Evolutionary conservation across 2,329 filamentous ascomycete genomes (phyloP).

Genomic region (Trichoderma sp.): DNA sequence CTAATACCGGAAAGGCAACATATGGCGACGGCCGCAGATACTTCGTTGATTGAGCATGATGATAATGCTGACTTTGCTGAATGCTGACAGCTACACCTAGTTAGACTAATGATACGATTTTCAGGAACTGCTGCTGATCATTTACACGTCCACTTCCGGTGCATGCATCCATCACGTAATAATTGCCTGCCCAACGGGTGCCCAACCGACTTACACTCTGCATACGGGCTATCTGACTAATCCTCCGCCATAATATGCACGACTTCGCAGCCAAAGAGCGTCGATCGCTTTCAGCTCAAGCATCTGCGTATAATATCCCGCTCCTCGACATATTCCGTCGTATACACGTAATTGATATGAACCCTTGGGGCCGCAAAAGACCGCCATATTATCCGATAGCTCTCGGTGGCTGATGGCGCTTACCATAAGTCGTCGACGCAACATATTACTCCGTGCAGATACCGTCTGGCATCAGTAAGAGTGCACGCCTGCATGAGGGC

Average conservation of each 20-base stretch:
- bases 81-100: background rate
- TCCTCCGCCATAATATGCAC: background rate
- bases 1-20: background rate
- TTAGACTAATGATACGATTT: background rate
- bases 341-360: background rate
- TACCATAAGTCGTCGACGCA: background rate
- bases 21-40: background rate
- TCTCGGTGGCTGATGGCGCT: background rate
- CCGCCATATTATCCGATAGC: background rate
- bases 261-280: background rate
- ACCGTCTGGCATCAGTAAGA: background rate
- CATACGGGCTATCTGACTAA: background rate
- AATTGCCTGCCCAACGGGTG: background rate
- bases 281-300: background rate
- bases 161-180: background rate
- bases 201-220: background rate
- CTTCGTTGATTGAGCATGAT: background rate
- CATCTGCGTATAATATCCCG: background rate
- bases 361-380: background rate
- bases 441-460: slow-evolving; percentile 1
- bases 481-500: background rate
- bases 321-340: background rate
- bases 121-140: background rate
- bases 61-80: too few relatives aligned
- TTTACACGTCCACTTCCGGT: background rate